These are phyloP conservation scores for Syzygium aqueum DNA, from an alignment of 345 rosid species.

Conservation along the genomic window DNA sequence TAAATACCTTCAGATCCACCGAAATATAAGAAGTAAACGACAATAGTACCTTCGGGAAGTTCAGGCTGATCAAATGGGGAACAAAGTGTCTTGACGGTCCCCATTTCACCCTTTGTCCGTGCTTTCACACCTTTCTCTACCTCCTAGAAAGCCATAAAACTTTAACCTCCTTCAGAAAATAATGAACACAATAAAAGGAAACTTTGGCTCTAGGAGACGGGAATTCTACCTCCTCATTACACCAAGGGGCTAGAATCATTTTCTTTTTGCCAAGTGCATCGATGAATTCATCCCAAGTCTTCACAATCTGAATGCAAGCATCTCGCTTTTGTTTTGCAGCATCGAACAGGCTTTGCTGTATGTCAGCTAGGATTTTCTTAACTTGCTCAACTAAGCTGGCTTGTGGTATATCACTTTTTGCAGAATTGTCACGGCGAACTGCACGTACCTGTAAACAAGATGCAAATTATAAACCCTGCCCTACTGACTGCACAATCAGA, in stretches of 20 bases:
- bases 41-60: conserved; percentile 48
- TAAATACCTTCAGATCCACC: neutral
- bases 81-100: conserved; percentile 91
- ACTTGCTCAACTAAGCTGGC: conserved; percentile 54
- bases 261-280: conserved; percentile 68
- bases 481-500: neutral
- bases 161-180: neutral
- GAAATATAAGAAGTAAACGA: neutral
- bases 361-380: conserved; percentile 37
- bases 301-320: conserved; percentile 51
- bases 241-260: conserved; percentile 97
- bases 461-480: neutral
- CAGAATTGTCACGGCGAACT: conserved; percentile 77
- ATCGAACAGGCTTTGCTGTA: conserved; percentile 60
- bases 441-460: conserved; percentile 57
- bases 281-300: conserved; percentile 83
- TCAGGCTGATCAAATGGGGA: conserved; percentile 95
- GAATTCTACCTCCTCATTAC: conserved; percentile 72
- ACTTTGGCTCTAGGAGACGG: neutral
- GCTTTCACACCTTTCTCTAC: conserved; percentile 90
- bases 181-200: neutral
- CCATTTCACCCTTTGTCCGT: conserved; percentile 83
- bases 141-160: conserved; percentile 30
- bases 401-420: conserved; percentile 56
- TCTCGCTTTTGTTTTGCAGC: conserved; percentile 66